Base-by-base conservation (phyloP, 2,329 filamentous ascomycete genomes). In the Scedosporium dehoogii region DNA sequence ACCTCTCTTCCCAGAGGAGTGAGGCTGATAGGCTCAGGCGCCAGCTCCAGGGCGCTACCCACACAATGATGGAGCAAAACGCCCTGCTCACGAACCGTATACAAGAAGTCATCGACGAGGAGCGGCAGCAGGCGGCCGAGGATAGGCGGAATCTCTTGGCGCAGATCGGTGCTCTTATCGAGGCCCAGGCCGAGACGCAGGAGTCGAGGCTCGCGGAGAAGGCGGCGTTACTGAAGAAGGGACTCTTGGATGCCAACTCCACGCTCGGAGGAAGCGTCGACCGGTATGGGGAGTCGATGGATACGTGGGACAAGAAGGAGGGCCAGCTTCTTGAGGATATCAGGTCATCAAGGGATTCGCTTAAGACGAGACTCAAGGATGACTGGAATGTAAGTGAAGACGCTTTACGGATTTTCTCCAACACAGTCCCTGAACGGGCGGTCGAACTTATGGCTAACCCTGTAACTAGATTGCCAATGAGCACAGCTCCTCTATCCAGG, bases 361-460 rank as follows among this genome's bases (percentile, higher is more conserved):
- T 97, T 68, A 96, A 94, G 79, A 83, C 79, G 3, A 92, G 86
- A 76, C 83, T 97, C 72, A 89, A 94, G 75, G 85, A 90, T 62
- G 92, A 97, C 72, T 96, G 92, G 88, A 85, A 84, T 65, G 85
- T 89, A 78, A 79, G 86, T 76, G 41, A 46, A 23, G 25, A 21
- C 41, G 3, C 6, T 1, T 1, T 4, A 38, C 3, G 33, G 33
- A 10, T 38, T 10, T 38, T 3, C 33, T 38, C 33, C 33, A 10
- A 38, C 33, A 3, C 33, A 18, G 3, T 9, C 76, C 46, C 83
- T 84, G 67, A 84, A 81, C 76, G 80, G 80, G 64, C 4, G 23
- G 12, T 6, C 16, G 23, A 59, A 25, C 4, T 18, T 5, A 41
- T 48, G 12, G 63, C 72, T 74, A 66, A 75, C 66, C 23, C 4